Evolutionary conservation across 1,284 basidiomycete genomes (phyloP), one percentile per base, ranked within the genome.

Genomic region (Coniferiporia weirii): DNA sequence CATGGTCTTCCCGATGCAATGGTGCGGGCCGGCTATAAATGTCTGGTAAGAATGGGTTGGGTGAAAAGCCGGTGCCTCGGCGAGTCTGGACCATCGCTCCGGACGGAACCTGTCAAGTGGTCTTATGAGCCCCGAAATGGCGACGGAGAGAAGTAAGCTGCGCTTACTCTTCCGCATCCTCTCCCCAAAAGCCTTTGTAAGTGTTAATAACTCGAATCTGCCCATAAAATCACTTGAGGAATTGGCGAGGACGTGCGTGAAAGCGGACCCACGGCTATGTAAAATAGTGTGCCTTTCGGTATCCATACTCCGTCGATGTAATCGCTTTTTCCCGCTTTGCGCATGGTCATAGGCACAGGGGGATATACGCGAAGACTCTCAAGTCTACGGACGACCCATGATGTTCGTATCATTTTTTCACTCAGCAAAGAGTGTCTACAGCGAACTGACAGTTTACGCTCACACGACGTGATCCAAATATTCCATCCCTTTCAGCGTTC

Each of bases 391-490:
- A n/a, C 22, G 0, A 19, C n/a, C n/a, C 20, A 46, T 19, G 27
- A 27, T 27, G 27, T 27, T 27, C 5, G 27, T 27, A 27, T 3
- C 5, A 5, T 27, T 27, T 27, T 27, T 27, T 27, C 27, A 27
- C 27, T 27, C 27, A 27, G 27, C 27, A 27, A 27, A 27, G 27
- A 5, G 27, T 2, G 27, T 27, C 27, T 27, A 5, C 27, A 27
- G 5, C 5, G 5, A 27, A 27, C 5, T 27, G 27, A 27, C 27
- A 3, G 27, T 27, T 27, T 2, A 27, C 5, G 66, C 74, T 54
- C 66, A 80, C 79, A 81, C 68, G 13, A 81, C 77, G 55, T 75
- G 74, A 59, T 80, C 78, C 3, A 81, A 66, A 71, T 74, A 78
- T 54, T 69, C 66, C 13, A 79, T 68, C 27, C 77, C 76, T 61